A percentile compares a stretch with the other conserved stretches of the same genome.
phyloP scores from a whole-genome alignment of 169 alveolate species.

The Neospora caninum region DNA sequence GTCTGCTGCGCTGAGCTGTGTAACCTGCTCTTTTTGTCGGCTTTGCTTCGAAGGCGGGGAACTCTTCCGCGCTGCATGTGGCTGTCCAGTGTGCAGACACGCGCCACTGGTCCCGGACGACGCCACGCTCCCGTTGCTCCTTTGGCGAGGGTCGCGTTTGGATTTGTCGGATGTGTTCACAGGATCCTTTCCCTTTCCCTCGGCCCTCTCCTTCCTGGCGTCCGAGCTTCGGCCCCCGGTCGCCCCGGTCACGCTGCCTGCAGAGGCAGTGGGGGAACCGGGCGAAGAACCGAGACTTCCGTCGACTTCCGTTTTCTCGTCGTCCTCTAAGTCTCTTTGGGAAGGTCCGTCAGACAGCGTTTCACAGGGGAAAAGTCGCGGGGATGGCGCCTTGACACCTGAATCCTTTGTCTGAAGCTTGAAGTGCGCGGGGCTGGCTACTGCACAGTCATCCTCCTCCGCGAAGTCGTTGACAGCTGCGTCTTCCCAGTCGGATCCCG shows the following conservation, averaged over 20 bases:
- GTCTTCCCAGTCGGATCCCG: constrained; percentile 26
- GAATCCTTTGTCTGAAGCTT: constrained; percentile 24
- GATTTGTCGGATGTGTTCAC: not conserved
- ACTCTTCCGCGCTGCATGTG: not conserved
- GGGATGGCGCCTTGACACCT: constrained; percentile 54
- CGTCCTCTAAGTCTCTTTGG: not conserved
- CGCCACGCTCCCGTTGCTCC: not conserved
- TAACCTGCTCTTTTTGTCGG: not conserved
- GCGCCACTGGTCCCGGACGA: not conserved
- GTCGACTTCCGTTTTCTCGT: not conserved
- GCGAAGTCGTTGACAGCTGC: constrained; percentile 12
- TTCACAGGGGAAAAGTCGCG: constrained; percentile 56
- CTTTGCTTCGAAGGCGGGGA: not conserved
- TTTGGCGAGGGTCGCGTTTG: not conserved
- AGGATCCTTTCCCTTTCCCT: no score
- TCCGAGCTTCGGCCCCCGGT: not conserved
- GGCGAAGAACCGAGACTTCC: not conserved
- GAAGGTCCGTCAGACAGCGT: not conserved
- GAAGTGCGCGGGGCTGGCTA: not conserved
- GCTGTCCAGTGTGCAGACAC: not conserved
- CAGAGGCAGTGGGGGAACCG: not conserved
- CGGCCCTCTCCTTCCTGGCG: not conserved
- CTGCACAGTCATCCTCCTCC: not conserved
- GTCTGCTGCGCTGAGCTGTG: not conserved
- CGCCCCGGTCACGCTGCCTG: not conserved